phyloP scores from a whole-genome alignment of 352 stramenopile species.

The Phytophthora podocarpi region DNA sequence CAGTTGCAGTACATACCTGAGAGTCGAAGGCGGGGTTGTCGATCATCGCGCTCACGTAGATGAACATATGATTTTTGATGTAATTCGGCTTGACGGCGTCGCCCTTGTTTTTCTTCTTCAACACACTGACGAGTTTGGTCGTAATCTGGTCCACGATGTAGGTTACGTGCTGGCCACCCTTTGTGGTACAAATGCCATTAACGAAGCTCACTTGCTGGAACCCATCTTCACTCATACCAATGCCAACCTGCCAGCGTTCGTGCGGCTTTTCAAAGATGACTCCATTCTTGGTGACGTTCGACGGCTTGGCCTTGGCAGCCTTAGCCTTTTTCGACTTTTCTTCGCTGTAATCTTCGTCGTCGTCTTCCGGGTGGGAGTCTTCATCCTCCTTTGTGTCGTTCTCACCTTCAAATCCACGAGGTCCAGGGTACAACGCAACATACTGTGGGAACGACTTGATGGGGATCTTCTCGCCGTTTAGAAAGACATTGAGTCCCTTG shows the following conservation, averaged over 20 bases:
- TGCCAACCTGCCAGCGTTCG: constrained; percentile 93
- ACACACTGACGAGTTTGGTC: constrained; percentile 87
- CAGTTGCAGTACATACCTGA: constrained; percentile 55
- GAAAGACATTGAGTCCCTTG: constrained; percentile 91
- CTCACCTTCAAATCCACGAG: constrained; percentile 34
- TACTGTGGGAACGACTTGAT: constrained; percentile 96
- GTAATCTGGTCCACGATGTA: constrained; percentile 92
- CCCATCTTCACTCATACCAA: constrained; percentile 92
- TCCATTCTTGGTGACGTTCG: constrained; percentile 42
- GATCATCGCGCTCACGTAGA: constrained; percentile 97
- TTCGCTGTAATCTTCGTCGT: constrained; percentile 37
- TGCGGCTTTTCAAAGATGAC: constrained; percentile 95
- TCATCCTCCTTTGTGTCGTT: constrained; percentile 40
- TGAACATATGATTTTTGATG: constrained; percentile 95
- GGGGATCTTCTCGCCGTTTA: constrained; percentile 94
- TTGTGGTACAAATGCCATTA: constrained; percentile 97
- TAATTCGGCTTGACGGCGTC: constrained; percentile 94
- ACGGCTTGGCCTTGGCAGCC: constrained; percentile 33
- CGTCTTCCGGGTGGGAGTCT: constrained; percentile 33
- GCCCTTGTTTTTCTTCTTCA: constrained; percentile 95
- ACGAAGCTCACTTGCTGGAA: constrained; percentile 98
- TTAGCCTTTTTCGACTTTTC: constrained; percentile 35
- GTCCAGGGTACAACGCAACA: constrained; percentile 86
- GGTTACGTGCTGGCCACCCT: constrained; percentile 96
- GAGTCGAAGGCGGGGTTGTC: constrained; percentile 98